Conservation (phyloP, 1,284 basidiomycete genomes). For the Schizophyllum commune region DNA sequence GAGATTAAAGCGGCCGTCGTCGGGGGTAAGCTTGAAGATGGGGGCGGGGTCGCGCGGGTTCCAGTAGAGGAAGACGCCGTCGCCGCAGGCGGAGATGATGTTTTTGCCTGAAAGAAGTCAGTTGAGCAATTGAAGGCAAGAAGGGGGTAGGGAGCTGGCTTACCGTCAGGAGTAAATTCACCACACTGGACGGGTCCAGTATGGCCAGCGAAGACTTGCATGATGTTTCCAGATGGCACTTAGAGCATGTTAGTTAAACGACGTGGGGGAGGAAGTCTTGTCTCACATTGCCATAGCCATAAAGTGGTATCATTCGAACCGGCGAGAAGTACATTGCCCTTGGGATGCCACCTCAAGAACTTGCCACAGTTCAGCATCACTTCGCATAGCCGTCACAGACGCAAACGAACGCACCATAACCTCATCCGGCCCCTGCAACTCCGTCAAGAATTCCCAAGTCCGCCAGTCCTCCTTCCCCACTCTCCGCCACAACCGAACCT, state of each 20-base stretch:
- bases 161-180: conserved; percentile 87
- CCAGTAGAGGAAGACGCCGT: conserved; percentile 86
- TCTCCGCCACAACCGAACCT: conserved; percentile 84
- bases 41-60: conserved; percentile 79
- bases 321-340: conserved; percentile 81
- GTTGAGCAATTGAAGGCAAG: conserved; percentile 4
- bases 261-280: conserved; percentile 6
- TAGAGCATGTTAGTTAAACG: conserved; percentile 12
- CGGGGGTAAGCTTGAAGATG: conserved; percentile 70
- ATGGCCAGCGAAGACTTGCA: conserved; percentile 96
- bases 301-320: conserved; percentile 92
- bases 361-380: conserved; percentile 23
- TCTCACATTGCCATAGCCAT: conserved; percentile 95
- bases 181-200: conserved; percentile 82
- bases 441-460: conserved; percentile 89
- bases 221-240: conserved; percentile 91
- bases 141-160: conserved; percentile 7
- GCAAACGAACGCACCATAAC: conserved; percentile 63
- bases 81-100: conserved; percentile 82
- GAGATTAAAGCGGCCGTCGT: conserved; percentile 71
- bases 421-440: conserved; percentile 91
- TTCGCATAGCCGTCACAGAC: background rate
- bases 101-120: conserved; percentile 56
- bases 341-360: conserved; percentile 97
- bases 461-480: conserved; percentile 68